Evolutionary conservation across 768 basidiomycete genomes (phyloP).

Genomic region (Leucocoprinus birnbaumii): DNA sequence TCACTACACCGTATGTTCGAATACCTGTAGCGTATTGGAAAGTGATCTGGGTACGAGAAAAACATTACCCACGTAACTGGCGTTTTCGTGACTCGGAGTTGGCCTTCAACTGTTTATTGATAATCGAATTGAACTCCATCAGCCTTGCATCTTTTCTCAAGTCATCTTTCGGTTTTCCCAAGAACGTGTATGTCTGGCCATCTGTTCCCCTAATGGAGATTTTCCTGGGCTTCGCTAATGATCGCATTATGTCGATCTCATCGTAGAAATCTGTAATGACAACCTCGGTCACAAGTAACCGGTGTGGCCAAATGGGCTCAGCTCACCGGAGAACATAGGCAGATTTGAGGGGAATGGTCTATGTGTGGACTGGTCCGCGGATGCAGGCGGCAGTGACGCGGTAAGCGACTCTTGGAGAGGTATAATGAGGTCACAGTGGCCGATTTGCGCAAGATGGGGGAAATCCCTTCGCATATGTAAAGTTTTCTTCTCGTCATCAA

Average conservation of each 20-base stretch:
- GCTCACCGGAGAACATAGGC: conserved; percentile 74
- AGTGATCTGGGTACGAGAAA: background rate
- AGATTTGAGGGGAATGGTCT: conserved; percentile 78
- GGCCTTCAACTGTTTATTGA: conserved; percentile 92
- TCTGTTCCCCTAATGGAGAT: conserved; percentile 82
- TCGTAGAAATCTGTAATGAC: conserved; percentile 63
- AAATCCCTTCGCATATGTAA: conserved; percentile 55
- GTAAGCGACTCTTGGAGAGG: conserved; percentile 93
- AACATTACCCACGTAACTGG: conserved; percentile 69
- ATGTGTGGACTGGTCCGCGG: conserved; percentile 56
- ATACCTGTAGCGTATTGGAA: conserved; percentile 58
- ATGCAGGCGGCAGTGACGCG: conserved; percentile 78
- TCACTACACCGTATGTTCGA: conserved; percentile 97
- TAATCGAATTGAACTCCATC: conserved; percentile 98
- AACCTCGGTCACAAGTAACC: background rate
- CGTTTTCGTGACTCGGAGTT: conserved; percentile 91
- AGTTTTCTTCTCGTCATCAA: conserved; percentile 36
- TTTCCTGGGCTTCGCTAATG: conserved; percentile 88
- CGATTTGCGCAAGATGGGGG: conserved; percentile 50
- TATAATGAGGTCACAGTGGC: conserved; percentile 72
- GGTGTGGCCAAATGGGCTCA: conserved; percentile 15
- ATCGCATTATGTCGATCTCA: conserved; percentile 87
- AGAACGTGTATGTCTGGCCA: conserved; percentile 83
- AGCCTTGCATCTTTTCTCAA: conserved; percentile 94
- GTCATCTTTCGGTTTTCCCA: conserved; percentile 97